Percentiles rank a stretch among this genome's conserved stretches.
phyloP scores from a whole-genome alignment of 1,284 basidiomycete genomes.

The Ceratobasidium sp. region DNA sequence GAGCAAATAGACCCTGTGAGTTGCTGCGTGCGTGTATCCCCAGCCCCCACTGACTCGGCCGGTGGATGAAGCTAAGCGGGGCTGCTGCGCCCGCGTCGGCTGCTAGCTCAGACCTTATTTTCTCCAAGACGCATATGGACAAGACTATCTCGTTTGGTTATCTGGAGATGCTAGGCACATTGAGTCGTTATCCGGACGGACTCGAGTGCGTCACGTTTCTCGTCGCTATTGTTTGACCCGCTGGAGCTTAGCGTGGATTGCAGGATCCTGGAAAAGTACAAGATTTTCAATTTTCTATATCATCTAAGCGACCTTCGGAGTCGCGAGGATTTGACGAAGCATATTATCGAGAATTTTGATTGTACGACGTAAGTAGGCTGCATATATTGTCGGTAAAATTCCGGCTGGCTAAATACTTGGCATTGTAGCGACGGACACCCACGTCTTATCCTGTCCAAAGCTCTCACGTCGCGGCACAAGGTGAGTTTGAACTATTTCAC shows the following conservation, averaged over 20 bases:
- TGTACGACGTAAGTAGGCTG: slow-evolving; percentile 77
- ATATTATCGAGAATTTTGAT: slow-evolving; percentile 92
- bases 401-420: slow-evolving; percentile 28
- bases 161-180: slow-evolving; percentile 93
- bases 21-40: slow-evolving; percentile 39
- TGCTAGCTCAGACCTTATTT: slow-evolving; percentile 72
- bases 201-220: slow-evolving; percentile 74
- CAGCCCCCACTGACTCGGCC: slow-evolving; percentile 56
- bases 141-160: slow-evolving; percentile 92
- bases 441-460: slow-evolving; percentile 90
- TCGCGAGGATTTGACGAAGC: slow-evolving; percentile 91
- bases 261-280: slow-evolving; percentile 90
- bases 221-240: neutral
- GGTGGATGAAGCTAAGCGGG: slow-evolving; percentile 15
- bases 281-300: slow-evolving; percentile 95
- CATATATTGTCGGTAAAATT: neutral
- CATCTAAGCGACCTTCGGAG: slow-evolving; percentile 90
- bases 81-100: slow-evolving; percentile 33
- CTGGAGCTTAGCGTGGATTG: neutral
- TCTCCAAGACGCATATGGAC: slow-evolving; percentile 84
- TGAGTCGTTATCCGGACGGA: slow-evolving; percentile 89
- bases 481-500: slow-evolving; percentile 57
- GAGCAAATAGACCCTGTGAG: slow-evolving; percentile 91
- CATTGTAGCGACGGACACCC: slow-evolving; percentile 85
- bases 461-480: slow-evolving; percentile 90